Base-by-base conservation (phyloP, 306 rosid genomes). In the Malus sylvestris region DNA sequence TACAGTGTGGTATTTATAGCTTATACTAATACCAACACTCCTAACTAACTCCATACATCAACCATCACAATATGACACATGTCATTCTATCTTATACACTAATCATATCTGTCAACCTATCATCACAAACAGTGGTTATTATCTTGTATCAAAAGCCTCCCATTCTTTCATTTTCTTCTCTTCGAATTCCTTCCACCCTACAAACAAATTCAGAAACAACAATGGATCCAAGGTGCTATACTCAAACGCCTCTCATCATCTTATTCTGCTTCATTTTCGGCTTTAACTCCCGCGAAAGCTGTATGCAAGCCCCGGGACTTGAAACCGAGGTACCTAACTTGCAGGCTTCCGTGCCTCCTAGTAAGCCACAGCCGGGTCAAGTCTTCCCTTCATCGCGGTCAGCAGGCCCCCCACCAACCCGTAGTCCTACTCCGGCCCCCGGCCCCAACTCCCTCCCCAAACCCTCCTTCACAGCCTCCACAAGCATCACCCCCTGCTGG, bases 231-330 rank as follows among this genome's bases (percentile, higher is more conserved):
- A 14, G 30, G 20, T 44, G 59, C 52, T 0, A 59, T 49, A 9
- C 2, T 19, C 63, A 67, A 55, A n/a, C 32, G 3, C 30, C 70
- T 23, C 8, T 40, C 19, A n/a, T 9, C 55, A 20, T 72, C 44
- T 1, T 65, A 30, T 44, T 68, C 8, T 53, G 79, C 30, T 63
- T 83, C 14, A 59, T 75, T 55, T 4, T 79, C 27, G 42, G 74
- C 83, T 67, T 49, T 62, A 5, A 32, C 63, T 53, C 33, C 44
- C 32, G 42, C 64, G 13, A 33, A 62, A 44, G 72, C 72, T 45
- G 10, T 40, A 20, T 72, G 78, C 49, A 55, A 22, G 30, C 70
- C 75, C 3, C 58, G 78, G 25, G 30, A 25, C 63, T 15, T 2
- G 5, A 12, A 14, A 10, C 27, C 38, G 25, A 10, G 45, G 40